Percentiles rank a stretch among this genome's conserved stretches.
These are phyloP conservation scores for Psilocybe sp. DNA, from an alignment of 768 basidiomycete genomes.

Conservation along the genomic window DNA sequence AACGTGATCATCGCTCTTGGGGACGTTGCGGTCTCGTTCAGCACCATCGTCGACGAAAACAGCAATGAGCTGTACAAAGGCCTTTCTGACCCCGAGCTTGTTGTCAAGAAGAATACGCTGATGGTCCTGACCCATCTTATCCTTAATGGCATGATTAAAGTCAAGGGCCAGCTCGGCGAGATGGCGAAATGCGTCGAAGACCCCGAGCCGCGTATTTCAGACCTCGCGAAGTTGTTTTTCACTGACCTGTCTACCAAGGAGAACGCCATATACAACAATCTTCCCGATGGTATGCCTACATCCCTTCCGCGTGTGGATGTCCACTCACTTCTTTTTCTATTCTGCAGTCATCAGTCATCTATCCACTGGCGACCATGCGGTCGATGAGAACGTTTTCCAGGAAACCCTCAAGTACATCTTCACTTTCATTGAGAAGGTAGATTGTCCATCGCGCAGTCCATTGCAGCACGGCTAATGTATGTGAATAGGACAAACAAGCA, in stretches of 20 bases:
- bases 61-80: slow-evolving; percentile 94
- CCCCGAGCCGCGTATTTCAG: slow-evolving; percentile 79
- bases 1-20: slow-evolving; percentile 98
- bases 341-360: slow-evolving; percentile 87
- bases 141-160: slow-evolving; percentile 99
- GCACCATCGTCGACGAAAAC: slow-evolving; percentile 95
- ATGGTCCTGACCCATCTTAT: slow-evolving; percentile 98
- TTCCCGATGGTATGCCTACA: slow-evolving; percentile 77
- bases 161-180: slow-evolving; percentile 98
- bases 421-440: slow-evolving; percentile 92
- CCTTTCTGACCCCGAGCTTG: slow-evolving; percentile 78
- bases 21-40: slow-evolving; percentile 98
- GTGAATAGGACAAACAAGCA: slow-evolving; percentile 88
- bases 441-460: slow-evolving; percentile 9
- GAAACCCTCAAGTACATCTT: slow-evolving; percentile 95
- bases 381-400: slow-evolving; percentile 91
- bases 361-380: slow-evolving; percentile 85
- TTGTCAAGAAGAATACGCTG: slow-evolving; percentile 98
- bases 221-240: slow-evolving; percentile 98
- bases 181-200: slow-evolving; percentile 99
- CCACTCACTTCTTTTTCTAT: slow-evolving; percentile 3
- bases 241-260: slow-evolving; percentile 94
- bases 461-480: neutral
- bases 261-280: slow-evolving; percentile 98
- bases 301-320: neutral